Base-by-base conservation (phyloP, 495 filamentous ascomycete species). In the Xylaria longipes region DNA sequence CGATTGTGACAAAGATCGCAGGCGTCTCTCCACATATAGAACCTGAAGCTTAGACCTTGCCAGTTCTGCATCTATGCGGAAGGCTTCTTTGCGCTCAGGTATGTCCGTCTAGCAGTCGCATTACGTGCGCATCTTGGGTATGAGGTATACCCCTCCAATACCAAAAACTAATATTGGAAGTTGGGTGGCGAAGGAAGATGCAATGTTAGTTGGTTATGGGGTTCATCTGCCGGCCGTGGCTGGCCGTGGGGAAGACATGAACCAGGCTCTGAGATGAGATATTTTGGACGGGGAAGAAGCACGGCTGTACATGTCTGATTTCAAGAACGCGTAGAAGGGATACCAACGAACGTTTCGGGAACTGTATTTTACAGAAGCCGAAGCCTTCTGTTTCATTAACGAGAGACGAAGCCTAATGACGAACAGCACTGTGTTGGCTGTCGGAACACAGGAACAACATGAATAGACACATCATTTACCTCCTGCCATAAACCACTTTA, bases 291-390 rank as follows among this genome's bases (percentile, higher is more conserved):
- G 39, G 17, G 43, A 35, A 12, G 57, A 62, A 54, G 11, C 11
- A 33, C 31, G 45, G 29, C 27, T 15, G 68, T 52, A 12, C 14
- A 15, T 22, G 45, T 63, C 31, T 62, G 29, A 62, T 41, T 63
- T 41, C 33, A n/a, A 39, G 22, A 52, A 25, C 22, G n/a, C 31
- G 68, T 35, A 41, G 39, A 25, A 29, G 27, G n/a, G 31, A 63
- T 70, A 70, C 68, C 57, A 52, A 46, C 39, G 29, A 62, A n/a
- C 57, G 45, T 52, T 22, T 58, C 35, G n/a, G 56, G 68, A 25
- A n/a, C 31, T 41, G n/a, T 52, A 37, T 69, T 56, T 29, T 37
- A 37, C n/a, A 41, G 52, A 60, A 39, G 65, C 33, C 33, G 43
- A 22, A 22, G 37, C 5, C 57, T 54, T 52, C 43, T 22, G 25